Evolutionary conservation across 306 rosid genomes (phyloP), one percentile per base, ranked within the genome.

Genomic region (Casuarina cunninghamiana): DNA sequence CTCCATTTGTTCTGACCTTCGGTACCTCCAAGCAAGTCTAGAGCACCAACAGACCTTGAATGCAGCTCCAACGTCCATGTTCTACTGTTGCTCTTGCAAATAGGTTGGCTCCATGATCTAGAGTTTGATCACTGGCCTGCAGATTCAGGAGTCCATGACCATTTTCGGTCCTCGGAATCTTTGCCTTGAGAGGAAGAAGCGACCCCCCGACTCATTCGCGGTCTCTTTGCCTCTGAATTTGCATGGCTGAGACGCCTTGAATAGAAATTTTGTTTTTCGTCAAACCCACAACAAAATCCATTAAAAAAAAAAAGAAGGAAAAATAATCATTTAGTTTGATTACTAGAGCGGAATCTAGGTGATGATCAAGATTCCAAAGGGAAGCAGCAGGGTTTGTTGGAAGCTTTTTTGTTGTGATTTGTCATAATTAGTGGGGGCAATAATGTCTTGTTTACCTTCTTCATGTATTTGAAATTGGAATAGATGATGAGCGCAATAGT

Each of bases 51-150:
- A 16, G 75, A 83, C 26, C 10, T 39, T n/a, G 17, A 7, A 3
- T 75, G 83, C 53, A 83, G 83, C 37, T 74, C 74, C 15, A 11
- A 32, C 1, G 78, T 61, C 86, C 83, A 79, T 38, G 1, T 17
- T 48, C 80, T 72, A 21, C 83, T 54, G 15, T 19, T 17, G 13
- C 13, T 42, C 69, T 13, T 73, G 76, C 71, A 11, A 11, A 9
- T 42, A 26, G 73, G 57, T 62, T 62, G 26, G 63, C 2, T 17
- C 32, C 9, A 57, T 57, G n/a, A 2, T 57, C n/a, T 7, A 57
- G 12, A 46, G 51, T 46, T 2, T 46, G 26, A 57, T 57, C 8
- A 5, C 5, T 57, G 5, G 6, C 32, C n/a, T 5, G 9, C 32
- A 7, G 21, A 17, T 19, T 57, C 21, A 6, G 63, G 63, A 2